Base-by-base conservation (phyloP, 2,329 filamentous ascomycete genomes). In the Cyphellophora europaea region DNA sequence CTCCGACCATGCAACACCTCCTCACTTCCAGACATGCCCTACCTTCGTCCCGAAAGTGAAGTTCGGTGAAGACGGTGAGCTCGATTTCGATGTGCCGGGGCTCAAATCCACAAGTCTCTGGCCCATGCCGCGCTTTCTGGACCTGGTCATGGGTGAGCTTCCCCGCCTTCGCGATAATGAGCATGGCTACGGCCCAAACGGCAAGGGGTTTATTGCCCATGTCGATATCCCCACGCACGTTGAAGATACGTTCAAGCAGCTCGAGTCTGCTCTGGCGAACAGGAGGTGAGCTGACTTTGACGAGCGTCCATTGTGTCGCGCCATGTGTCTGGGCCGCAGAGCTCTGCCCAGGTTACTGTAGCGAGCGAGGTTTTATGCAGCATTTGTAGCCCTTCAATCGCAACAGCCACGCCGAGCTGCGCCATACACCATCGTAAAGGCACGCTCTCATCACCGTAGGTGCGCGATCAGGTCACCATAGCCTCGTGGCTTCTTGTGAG, bases 61-160 rank as follows among this genome's bases (percentile, higher is more conserved):
- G 29, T 6, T 25, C 11, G 29, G 32, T 19, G 8, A 29, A 17
- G 14, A 15, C 27, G 5, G 11, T 3, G 12, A 27, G 11, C 19
- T 30, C 5, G 45, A 32, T 17, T 35, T 48, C 13, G 11, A 31
- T 35, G 37, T 40, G 4, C 30, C 47, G 21, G 12, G 13, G 6
- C 28, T 48, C 5, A n/a, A 38, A 10, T 30, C 18, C 3, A 38
- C 19, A 4, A 47, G 50, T 1, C 38, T 66, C 5, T 68, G 64
- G 65, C 44, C 47, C 0, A 43, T 54, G 17, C 29, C 40, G 4
- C 56, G 65, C 4, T 67, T 67, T 39, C 33, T 61, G 11, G 61
- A 61, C 16, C 42, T 68, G 29, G 34, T 67, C 1, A 40, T 63
- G 39, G 63, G 64, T 1, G 65, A 68, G 36, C 55, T 66, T 8